Conservation (phyloP, 768 basidiomycete species). For the Clitopilus hobsonii region DNA sequence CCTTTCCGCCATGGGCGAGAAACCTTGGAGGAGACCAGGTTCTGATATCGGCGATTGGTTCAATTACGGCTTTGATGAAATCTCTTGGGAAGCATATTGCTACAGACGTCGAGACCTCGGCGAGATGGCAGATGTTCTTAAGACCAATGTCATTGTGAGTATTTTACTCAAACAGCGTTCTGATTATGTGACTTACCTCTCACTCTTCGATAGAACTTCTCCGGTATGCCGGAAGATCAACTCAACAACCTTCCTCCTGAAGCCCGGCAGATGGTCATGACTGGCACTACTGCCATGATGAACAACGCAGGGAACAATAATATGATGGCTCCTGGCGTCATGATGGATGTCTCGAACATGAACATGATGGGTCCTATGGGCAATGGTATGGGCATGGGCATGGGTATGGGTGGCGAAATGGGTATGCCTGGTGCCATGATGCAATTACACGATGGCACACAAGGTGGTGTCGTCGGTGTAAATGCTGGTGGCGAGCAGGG, state of each 20-base stretch:
- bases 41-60: conserved; percentile 97
- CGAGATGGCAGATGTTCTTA: conserved; percentile 74
- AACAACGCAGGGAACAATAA: conserved; percentile 44
- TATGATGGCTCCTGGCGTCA: conserved; percentile 62
- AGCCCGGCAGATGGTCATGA: conserved; percentile 84
- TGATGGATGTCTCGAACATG: conserved; percentile 79
- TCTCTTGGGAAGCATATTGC: conserved; percentile 91
- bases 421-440: conserved; percentile 56
- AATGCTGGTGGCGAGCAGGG: conserved; percentile 40
- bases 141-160: conserved; percentile 78
- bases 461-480: conserved; percentile 30
- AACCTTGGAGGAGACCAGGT: conserved; percentile 89
- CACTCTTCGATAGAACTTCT: conserved; percentile 67
- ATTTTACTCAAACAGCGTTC: neutral
- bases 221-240: conserved; percentile 80
- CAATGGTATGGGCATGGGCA: conserved; percentile 54
- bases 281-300: conserved; percentile 77
- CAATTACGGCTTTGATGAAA: conserved; percentile 98
- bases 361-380: conserved; percentile 60
- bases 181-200: conserved; percentile 6
- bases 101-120: conserved; percentile 78
- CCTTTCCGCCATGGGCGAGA: conserved; percentile 66
- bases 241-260: conserved; percentile 74
- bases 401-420: conserved; percentile 68
- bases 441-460: conserved; percentile 41